Evolutionary conservation across 345 rosid species (phyloP).

Genomic region (Eucalyptus victrix): DNA sequence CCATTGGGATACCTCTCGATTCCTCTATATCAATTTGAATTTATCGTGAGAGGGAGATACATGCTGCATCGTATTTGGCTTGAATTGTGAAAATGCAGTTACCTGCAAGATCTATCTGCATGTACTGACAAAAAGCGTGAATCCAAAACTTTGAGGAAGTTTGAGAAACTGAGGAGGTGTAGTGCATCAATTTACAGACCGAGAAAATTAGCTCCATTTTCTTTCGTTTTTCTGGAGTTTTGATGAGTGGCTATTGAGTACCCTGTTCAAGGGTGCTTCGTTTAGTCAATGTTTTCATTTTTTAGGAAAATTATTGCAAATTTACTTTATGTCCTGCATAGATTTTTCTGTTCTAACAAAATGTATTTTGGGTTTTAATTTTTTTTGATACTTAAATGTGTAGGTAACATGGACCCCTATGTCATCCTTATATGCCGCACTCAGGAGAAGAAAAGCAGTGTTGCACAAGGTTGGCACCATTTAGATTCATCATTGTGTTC

Average conservation of each 20-base stretch:
- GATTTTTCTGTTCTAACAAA: background rate
- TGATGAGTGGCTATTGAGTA: background rate
- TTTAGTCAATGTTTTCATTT: background rate
- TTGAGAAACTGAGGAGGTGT: background rate
- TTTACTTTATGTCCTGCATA: background rate
- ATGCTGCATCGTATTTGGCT: background rate
- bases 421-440: slow-evolving; percentile 49
- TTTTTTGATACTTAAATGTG: background rate
- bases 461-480: slow-evolving; percentile 43
- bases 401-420: slow-evolving; percentile 70
- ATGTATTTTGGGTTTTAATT: background rate
- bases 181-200: background rate
- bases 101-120: background rate
- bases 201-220: background rate
- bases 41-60: background rate
- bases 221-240: background rate
- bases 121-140: background rate
- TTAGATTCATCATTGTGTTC: background rate
- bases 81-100: background rate
- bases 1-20: background rate
- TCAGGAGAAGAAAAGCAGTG: slow-evolving; percentile 66
- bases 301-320: background rate
- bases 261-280: background rate
- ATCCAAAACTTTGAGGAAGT: background rate
- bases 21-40: background rate